phyloP scores from a whole-genome alignment of 2,329 filamentous ascomycete species.

The Plectosphaerella cucumerina region DNA sequence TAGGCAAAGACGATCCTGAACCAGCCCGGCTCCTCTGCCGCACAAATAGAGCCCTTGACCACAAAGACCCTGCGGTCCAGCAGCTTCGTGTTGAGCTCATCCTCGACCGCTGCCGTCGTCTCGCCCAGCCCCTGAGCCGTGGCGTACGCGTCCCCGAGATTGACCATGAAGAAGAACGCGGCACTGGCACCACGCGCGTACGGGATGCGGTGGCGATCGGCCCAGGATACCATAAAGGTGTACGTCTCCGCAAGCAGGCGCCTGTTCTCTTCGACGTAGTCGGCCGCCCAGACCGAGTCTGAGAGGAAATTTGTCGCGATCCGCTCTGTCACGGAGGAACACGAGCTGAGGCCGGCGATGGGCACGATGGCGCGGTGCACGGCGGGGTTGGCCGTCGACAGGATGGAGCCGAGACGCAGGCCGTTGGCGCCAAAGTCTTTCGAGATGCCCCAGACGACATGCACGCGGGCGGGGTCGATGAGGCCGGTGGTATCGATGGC shows the following conservation, averaged over 20 bases:
- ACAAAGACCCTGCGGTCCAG: too few relatives aligned
- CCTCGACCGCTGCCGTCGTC: too few relatives aligned
- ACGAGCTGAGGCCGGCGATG: constrained; percentile 36
- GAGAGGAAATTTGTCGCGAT: constrained; percentile 32
- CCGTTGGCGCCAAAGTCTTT: constrained; percentile 54
- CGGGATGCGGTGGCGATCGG: constrained; percentile 34
- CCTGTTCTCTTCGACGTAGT: constrained; percentile 39
- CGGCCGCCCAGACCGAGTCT: constrained; percentile 28
- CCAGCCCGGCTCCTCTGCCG: background rate
- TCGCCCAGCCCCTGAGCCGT: too few relatives aligned
- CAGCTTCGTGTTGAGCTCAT: too few relatives aligned
- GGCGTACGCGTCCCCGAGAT: constrained; percentile 27
- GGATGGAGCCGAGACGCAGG: constrained; percentile 43
- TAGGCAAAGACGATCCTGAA: background rate
- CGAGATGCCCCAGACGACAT: constrained; percentile 42
- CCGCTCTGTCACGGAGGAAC: constrained; percentile 38
- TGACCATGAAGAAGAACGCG: constrained; percentile 51
- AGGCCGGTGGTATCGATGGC: constrained; percentile 36
- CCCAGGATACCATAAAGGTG: constrained; percentile 26
- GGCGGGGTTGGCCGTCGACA: constrained; percentile 38
- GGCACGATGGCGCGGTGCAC: constrained; percentile 31
- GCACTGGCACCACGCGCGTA: constrained; percentile 44
- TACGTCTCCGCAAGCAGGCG: constrained; percentile 33
- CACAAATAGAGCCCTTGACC: too few relatives aligned
- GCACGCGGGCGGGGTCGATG: constrained; percentile 44